Evolutionary conservation across 495 filamentous ascomycete species (phyloP).

Genomic region (Lepidopterella palustris): DNA sequence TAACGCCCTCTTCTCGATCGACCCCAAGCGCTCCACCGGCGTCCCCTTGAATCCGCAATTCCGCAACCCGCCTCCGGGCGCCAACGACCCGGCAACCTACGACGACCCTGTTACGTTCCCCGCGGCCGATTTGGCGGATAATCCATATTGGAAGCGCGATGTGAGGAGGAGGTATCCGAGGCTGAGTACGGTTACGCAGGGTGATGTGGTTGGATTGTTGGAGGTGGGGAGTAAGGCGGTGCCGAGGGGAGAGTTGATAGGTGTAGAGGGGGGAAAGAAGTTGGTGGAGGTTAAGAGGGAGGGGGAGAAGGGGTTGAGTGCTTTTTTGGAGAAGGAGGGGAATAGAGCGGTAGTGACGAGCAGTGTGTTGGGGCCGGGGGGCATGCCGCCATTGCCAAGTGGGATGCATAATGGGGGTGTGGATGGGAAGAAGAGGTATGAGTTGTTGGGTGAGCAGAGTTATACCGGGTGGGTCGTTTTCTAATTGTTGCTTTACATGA

Average conservation of each 20-base stretch:
- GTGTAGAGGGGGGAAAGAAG: slow-evolving; percentile 74
- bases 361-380: slow-evolving; percentile 62
- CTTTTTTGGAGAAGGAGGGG: slow-evolving; percentile 64
- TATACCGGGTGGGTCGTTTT: slow-evolving; percentile 52
- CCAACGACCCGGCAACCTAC: slow-evolving; percentile 67
- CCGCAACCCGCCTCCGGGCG: slow-evolving; percentile 81
- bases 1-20: slow-evolving; percentile 69
- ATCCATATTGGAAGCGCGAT: slow-evolving; percentile 97
- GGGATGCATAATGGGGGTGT: slow-evolving; percentile 46
- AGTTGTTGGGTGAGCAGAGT: slow-evolving; percentile 48
- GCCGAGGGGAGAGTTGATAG: slow-evolving; percentile 74
- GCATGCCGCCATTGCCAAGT: slow-evolving; percentile 76
- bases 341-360: slow-evolving; percentile 49
- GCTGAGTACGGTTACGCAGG: slow-evolving; percentile 72
- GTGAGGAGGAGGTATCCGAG: slow-evolving; percentile 77
- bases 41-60: slow-evolving; percentile 88
- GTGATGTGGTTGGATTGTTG: slow-evolving; percentile 77
- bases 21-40: slow-evolving; percentile 84
- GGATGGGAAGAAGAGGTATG: slow-evolving; percentile 51
- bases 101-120: slow-evolving; percentile 86
- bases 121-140: slow-evolving; percentile 92
- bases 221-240: slow-evolving; percentile 74
- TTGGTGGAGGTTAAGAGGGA: slow-evolving; percentile 74
- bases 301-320: slow-evolving; percentile 63
- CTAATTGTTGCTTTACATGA: no score